A percentile compares a stretch with the other conserved stretches of the same genome.
Evolutionary conservation across 1,284 basidiomycete genomes (phyloP).

Genomic region (Marasmius sp.): DNA sequence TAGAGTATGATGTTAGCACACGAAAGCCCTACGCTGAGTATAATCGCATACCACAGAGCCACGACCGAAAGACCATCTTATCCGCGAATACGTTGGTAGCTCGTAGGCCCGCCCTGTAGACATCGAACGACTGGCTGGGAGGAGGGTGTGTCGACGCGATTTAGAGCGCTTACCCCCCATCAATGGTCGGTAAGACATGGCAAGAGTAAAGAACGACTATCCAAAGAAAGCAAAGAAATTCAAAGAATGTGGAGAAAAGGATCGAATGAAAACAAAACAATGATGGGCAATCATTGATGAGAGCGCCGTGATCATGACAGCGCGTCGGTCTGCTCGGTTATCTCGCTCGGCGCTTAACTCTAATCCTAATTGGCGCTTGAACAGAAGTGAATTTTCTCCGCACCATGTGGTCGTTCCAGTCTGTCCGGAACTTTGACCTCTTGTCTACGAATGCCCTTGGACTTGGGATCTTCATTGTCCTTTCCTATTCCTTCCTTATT

Average conservation of each 20-base stretch:
- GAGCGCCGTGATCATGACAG: too few species aligned
- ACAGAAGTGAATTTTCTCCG: too few species aligned
- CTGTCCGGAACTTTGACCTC: too few species aligned
- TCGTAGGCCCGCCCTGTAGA: background rate
- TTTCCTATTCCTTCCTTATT: too few species aligned
- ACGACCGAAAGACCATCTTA: background rate
- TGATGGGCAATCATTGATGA: too few species aligned
- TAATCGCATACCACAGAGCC: background rate
- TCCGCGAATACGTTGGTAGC: background rate
- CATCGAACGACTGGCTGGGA: background rate
- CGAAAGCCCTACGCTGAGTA: background rate
- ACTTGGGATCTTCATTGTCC: too few species aligned
- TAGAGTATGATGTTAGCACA: background rate
- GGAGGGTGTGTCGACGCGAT: background rate
- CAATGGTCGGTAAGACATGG: background rate
- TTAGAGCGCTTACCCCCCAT: background rate
- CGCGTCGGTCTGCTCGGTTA: too few species aligned
- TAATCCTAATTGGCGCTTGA: too few species aligned
- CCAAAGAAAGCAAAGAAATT: background rate
- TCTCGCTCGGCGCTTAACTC: too few species aligned
- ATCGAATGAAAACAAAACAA: too few species aligned
- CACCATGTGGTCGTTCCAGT: too few species aligned
- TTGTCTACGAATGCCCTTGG: too few species aligned
- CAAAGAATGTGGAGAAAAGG: background rate
- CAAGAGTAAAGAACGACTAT: background rate